These are phyloP conservation scores for Strombidium stylifer DNA, from an alignment of 73 alveolate genomes.

Conservation along the genomic window DNA sequence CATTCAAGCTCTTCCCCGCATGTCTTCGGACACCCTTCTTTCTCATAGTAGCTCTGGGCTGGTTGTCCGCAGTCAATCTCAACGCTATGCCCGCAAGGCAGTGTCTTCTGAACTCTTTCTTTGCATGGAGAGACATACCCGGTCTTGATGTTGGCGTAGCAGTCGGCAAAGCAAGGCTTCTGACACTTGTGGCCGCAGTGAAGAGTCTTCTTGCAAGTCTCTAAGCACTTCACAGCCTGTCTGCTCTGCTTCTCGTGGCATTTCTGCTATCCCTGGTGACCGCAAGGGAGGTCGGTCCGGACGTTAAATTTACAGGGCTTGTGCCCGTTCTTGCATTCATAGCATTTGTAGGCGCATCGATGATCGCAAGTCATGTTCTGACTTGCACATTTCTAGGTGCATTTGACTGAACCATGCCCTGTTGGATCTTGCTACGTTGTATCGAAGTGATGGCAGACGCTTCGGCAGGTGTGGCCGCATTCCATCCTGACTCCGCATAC, in stretches of 20 bases:
- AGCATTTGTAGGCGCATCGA: conserved; percentile 30
- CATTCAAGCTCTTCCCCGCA: neutral
- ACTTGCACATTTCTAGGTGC: conserved; percentile 26
- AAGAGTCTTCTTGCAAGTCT: conserved; percentile 25
- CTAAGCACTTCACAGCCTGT: neutral
- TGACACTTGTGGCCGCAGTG: conserved; percentile 47
- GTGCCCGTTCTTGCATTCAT: neutral
- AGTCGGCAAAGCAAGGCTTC: neutral
- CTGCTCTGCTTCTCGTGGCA: neutral
- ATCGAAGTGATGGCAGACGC: neutral
- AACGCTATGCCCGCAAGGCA: conserved; percentile 39
- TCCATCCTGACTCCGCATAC: conserved; percentile 47
- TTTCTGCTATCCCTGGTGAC: neutral
- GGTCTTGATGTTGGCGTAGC: neutral
- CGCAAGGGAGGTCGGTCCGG: neutral
- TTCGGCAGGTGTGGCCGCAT: conserved; percentile 25
- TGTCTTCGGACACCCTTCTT: neutral
- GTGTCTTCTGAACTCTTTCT: neutral
- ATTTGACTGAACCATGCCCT: conserved; percentile 5
- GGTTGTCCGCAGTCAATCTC: conserved; percentile 34
- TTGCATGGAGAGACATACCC: conserved; percentile 24
- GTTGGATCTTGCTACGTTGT: neutral
- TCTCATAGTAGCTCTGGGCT: neutral
- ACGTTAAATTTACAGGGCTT: neutral
- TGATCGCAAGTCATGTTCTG: conserved; percentile 14